These are phyloP conservation scores for Apophysomyces sp. DNA, from an alignment of 371 early-diverging fungal genomes.

Conservation along the genomic window DNA sequence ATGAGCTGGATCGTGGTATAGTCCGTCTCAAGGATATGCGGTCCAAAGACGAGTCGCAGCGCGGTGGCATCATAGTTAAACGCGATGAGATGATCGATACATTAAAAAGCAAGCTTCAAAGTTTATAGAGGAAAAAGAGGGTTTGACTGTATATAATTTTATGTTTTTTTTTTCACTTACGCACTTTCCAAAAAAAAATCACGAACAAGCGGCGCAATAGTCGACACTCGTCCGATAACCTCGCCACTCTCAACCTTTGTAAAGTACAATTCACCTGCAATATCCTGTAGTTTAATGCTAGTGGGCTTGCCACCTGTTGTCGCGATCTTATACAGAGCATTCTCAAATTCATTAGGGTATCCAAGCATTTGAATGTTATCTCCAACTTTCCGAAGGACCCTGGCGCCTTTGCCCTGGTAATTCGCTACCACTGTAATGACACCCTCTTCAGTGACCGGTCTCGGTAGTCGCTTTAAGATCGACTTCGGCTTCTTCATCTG, in stretches of 20 bases:
- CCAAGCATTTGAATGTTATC: background rate
- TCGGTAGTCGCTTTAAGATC: background rate
- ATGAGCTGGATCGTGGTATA: constrained; percentile 75
- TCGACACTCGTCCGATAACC: background rate
- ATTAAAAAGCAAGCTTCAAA: constrained; percentile 30
- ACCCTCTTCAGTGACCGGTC: background rate
- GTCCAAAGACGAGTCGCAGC: constrained; percentile 59
- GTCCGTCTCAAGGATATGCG: constrained; percentile 90
- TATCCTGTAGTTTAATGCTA: background rate
- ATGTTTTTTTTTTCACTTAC: background rate
- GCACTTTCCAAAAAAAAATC: background rate
- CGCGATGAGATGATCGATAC: constrained; percentile 68
- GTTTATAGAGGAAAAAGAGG: background rate
- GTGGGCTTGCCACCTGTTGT: background rate
- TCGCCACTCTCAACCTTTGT: background rate
- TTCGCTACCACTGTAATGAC: background rate
- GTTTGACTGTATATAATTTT: background rate
- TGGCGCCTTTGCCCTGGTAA: background rate
- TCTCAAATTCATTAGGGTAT: background rate
- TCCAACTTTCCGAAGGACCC: background rate
- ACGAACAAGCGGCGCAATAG: background rate
- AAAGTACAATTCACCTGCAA: background rate
- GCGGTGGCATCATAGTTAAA: constrained; percentile 58
- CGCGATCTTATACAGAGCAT: background rate
- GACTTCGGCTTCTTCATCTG: background rate